Evolutionary conservation across 176 grass and related monocot species (phyloP).

Genomic region (Poa annua): DNA sequence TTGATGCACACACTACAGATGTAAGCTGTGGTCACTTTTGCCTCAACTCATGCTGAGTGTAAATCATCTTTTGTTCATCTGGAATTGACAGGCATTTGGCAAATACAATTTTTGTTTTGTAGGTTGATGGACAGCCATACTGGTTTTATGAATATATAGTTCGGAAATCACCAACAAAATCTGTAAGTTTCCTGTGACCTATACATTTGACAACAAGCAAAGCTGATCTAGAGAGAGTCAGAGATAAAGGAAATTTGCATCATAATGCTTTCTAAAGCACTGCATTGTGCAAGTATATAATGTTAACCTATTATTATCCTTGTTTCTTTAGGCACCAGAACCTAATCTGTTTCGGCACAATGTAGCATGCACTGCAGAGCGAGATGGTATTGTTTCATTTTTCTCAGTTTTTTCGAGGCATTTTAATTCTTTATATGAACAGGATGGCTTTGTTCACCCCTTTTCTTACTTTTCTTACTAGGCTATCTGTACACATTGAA

Average conservation of each 20-base stretch:
- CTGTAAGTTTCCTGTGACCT: constrained; percentile 57
- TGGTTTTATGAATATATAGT: constrained; percentile 98
- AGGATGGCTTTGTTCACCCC: constrained; percentile 33
- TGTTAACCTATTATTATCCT: constrained; percentile 9
- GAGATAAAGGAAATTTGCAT: neutral
- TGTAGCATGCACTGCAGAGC: constrained; percentile 84
- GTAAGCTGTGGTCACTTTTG: constrained; percentile 54
- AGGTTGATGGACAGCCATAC: constrained; percentile 83
- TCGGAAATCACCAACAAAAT: constrained; percentile 86
- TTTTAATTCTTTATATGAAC: constrained; percentile 32
- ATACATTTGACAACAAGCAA: constrained; percentile 24
- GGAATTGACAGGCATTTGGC: neutral
- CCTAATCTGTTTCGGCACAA: constrained; percentile 88
- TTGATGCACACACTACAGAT: constrained; percentile 77
- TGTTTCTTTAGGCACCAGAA: constrained; percentile 73
- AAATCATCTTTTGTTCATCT: neutral
- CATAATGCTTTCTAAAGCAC: constrained; percentile 30
- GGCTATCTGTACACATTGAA: constrained; percentile 93
- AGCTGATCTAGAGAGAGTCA: neutral
- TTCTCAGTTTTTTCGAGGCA: neutral
- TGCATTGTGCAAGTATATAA: constrained; percentile 15
- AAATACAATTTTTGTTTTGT: constrained; percentile 39
- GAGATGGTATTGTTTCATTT: constrained; percentile 71
- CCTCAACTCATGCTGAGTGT: neutral
- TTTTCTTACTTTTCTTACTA: constrained; percentile 50